Conservation (phyloP, 2,329 filamentous ascomycete genomes). For the Coniochaeta prunicola region DNA sequence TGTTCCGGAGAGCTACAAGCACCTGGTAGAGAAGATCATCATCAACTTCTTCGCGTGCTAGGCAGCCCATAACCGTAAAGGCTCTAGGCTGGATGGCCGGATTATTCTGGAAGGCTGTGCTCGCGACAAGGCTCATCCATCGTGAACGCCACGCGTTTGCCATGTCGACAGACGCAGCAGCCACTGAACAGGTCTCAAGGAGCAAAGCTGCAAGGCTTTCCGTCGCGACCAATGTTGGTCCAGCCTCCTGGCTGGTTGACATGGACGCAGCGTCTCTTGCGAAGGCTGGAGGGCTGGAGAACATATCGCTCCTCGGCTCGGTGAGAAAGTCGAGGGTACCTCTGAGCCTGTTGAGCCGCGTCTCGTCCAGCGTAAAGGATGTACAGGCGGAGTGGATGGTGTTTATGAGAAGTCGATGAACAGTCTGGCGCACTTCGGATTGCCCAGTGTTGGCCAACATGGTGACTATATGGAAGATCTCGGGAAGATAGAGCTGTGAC, state of each 20-base stretch:
- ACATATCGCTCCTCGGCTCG: conserved; percentile 51
- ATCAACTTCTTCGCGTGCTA: conserved; percentile 65
- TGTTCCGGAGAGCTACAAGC: conserved; percentile 58
- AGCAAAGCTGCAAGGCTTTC: conserved; percentile 55
- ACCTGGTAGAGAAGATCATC: conserved; percentile 67
- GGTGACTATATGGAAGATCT: conserved; percentile 64
- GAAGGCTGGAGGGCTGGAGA: conserved; percentile 39
- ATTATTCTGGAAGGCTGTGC: conserved; percentile 67
- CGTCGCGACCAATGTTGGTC: conserved; percentile 44
- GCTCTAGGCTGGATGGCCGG: conserved; percentile 63
- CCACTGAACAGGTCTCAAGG: conserved; percentile 56
- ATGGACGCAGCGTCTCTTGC: conserved; percentile 46
- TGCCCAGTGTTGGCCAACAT: conserved; percentile 62
- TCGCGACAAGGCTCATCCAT: conserved; percentile 68
- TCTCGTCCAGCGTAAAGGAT: conserved; percentile 56
- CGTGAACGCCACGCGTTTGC: conserved; percentile 63
- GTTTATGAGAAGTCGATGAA: conserved; percentile 59
- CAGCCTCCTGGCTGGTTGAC: conserved; percentile 46
- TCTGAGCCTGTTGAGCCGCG: conserved; percentile 46
- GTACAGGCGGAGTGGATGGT: conserved; percentile 62
- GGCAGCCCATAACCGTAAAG: conserved; percentile 64
- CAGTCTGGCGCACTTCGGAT: conserved; percentile 46
- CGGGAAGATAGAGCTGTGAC: conserved; percentile 59
- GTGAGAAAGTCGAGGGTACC: conserved; percentile 50
- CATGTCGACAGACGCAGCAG: conserved; percentile 56